phyloP scores from a whole-genome alignment of 345 rosid species.

The Eucalyptus curtisii region DNA sequence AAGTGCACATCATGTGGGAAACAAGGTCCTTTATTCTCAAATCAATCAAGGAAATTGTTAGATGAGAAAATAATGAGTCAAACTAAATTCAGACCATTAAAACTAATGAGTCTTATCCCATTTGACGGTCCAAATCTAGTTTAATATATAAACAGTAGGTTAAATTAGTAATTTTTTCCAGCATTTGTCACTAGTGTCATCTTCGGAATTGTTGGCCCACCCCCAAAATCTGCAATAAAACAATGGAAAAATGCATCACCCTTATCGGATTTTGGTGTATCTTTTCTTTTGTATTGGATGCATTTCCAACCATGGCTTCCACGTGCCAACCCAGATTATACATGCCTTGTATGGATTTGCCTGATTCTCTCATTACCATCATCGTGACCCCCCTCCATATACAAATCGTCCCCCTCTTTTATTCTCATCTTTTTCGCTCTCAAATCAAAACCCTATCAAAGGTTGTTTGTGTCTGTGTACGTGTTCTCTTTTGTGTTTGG shows the following conservation, averaged over 20 bases:
- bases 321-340: not conserved
- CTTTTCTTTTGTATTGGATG: not conserved
- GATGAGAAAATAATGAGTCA: not conserved
- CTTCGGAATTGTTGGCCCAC: not conserved
- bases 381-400: not conserved
- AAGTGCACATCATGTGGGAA: not conserved
- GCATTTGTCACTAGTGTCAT: not conserved
- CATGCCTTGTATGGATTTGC: not conserved
- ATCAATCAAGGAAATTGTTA: not conserved
- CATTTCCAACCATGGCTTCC: not conserved
- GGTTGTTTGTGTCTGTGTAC: not conserved
- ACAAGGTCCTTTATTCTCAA: not conserved
- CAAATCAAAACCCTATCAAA: not conserved
- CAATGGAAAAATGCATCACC: not conserved
- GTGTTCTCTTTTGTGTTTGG: not conserved
- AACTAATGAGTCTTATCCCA: not conserved
- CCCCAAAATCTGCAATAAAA: not conserved
- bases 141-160: not conserved
- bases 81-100: not conserved
- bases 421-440: not conserved
- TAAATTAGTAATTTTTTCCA: not conserved
- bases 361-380: not conserved
- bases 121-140: not conserved
- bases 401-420: not conserved
- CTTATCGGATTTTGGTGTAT: not conserved